Conservation (phyloP, 2,329 filamentous ascomycete species). For the Ambrosiella xylebori region DNA sequence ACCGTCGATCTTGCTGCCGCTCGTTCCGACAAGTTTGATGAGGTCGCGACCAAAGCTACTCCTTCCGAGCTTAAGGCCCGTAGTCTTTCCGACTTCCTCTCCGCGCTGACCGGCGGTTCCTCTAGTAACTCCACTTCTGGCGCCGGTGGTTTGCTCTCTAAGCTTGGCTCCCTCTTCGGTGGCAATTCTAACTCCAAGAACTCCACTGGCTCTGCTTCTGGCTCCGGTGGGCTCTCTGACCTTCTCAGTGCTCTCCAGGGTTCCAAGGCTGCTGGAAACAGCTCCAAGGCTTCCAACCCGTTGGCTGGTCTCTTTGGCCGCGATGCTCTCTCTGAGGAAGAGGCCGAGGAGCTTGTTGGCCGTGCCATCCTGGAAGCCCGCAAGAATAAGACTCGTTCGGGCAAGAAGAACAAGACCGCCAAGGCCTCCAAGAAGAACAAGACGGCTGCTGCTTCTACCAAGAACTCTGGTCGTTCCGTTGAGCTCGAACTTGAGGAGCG, state of each 20-base stretch:
- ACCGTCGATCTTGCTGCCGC: constrained; percentile 14
- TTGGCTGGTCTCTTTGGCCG: neutral
- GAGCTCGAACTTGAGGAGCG: neutral
- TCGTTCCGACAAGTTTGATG: constrained; percentile 14
- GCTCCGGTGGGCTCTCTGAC: neutral
- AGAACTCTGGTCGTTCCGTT: neutral
- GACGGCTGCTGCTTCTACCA: neutral
- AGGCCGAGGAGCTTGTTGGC: neutral
- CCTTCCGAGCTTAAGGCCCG: constrained; percentile 1
- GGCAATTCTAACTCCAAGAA: neutral
- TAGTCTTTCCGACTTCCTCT: neutral
- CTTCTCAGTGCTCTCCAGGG: neutral
- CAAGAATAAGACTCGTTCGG: neutral
- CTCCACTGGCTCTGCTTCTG: neutral
- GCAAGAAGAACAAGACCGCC: neutral
- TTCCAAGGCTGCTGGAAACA: neutral
- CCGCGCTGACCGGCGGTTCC: neutral
- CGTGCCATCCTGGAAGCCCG: constrained; percentile 4
- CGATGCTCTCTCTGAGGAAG: neutral
- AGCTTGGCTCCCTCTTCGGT: neutral
- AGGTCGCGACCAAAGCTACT: constrained; percentile 15
- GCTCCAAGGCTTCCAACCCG: neutral
- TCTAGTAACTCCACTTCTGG: neutral
- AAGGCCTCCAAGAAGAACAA: neutral
- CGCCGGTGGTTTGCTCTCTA: neutral